Evolutionary conservation across 2,329 filamentous ascomycete genomes (phyloP).

Genomic region (Paraconiothyrium sp.): DNA sequence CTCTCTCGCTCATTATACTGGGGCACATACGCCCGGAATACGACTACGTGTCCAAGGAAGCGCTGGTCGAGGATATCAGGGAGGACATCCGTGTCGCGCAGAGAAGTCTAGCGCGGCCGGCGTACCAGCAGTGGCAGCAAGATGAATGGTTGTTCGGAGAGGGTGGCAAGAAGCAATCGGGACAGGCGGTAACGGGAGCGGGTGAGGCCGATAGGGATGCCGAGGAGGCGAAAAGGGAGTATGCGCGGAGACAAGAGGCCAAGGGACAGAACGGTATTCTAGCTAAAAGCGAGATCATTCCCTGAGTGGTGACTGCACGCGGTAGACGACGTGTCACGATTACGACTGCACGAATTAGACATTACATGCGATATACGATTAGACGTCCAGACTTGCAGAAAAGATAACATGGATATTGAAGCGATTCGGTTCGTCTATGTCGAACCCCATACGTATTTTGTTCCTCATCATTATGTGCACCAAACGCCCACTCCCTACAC

Average conservation of each 20-base stretch:
- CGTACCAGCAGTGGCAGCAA: constrained; percentile 65
- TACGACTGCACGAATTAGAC: constrained; percentile 14
- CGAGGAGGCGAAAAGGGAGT: constrained; percentile 24
- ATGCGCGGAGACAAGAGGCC: constrained; percentile 27
- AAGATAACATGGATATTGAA: neutral
- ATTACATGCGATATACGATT: neutral
- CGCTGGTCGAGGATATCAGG: constrained; percentile 86
- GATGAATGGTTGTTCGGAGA: constrained; percentile 52
- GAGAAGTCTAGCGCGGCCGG: constrained; percentile 73
- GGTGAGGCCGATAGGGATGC: constrained; percentile 16
- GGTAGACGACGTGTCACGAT: neutral
- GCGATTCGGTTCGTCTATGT: constrained; percentile 2
- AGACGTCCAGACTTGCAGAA: neutral
- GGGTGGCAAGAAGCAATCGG: constrained; percentile 18
- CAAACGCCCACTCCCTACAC: neutral
- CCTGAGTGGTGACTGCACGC: neutral
- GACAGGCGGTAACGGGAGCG: constrained; percentile 6
- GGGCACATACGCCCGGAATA: constrained; percentile 90
- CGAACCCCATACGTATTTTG: neutral
- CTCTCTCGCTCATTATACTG: constrained; percentile 80
- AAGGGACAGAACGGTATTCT: constrained; percentile 16
- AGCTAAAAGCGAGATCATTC: constrained; percentile 12
- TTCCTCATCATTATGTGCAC: neutral
- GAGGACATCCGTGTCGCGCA: constrained; percentile 86
- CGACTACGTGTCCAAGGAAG: constrained; percentile 86